Base-by-base conservation (phyloP, 345 rosid species). In the Linum usitatissimum region DNA sequence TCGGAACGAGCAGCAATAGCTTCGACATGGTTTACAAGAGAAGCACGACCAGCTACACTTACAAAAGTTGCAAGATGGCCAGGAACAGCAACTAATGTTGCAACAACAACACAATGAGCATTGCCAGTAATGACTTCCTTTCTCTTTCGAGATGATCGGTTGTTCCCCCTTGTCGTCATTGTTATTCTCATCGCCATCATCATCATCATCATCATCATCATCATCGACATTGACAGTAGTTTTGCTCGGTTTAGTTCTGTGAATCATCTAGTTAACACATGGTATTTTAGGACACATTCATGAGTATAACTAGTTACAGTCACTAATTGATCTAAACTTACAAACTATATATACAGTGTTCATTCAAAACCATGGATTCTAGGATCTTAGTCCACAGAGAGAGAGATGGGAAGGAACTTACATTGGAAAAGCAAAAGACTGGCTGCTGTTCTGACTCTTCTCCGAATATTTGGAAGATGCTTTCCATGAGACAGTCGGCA, bases 371-470 rank as follows among this genome's bases (percentile, higher is more conserved):
- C 18, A 49, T 6, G 49, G 6, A 28, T 40, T 40, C 34, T 55
- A 59, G 45, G 8, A 51, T 17, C 40, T 42, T 5, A 55, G 60
- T 30, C 34, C 14, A 55, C 55, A 21, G 48, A 13, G 69, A 38
- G 18, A 13, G 56, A 60, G 51, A 59, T 56, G 7, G 21, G 49
- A 61, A 31, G 28, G 9, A n/a, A 69, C 86, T 70, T 78, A 84
- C 94, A 78, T 48, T 30, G 91, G 83, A 69, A 84, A 81, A 56
- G 87, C 64, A 71, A 84, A 82, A 23, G 89, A 79, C 9, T 45
- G 57, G 0, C 70, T 1, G 66, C 88, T 76, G 57, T 71, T 71
- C 36, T 71, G 71, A 64, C 85, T 86, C 9, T 51, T 76, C 53
- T 68, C 64, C 54, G 90, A 85, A 75, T 45, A 71, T 61, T 63